Conservation (phyloP, 2,329 filamentous ascomycete species). For the Graphiopsis chlorocephala region DNA sequence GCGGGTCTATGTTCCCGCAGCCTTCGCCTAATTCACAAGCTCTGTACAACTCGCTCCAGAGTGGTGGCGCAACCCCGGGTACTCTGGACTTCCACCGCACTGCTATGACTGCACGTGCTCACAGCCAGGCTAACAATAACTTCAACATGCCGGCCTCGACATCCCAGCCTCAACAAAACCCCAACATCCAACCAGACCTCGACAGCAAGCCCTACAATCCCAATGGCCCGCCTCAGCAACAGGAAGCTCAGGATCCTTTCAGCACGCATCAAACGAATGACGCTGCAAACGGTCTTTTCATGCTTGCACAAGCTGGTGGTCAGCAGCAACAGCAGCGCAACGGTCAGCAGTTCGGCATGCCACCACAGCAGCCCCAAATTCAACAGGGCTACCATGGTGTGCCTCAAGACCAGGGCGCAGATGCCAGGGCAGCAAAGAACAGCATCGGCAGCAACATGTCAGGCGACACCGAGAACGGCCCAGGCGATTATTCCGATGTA, state of each 20-base stretch:
- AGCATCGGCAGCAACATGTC: slow-evolving; percentile 61
- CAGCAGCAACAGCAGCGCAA: slow-evolving; percentile 47
- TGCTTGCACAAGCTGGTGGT: slow-evolving; percentile 73
- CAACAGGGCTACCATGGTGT: slow-evolving; percentile 44
- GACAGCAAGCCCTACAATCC: slow-evolving; percentile 53
- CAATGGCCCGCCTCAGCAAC: slow-evolving; percentile 45
- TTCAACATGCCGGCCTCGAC: slow-evolving; percentile 39
- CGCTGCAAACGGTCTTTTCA: slow-evolving; percentile 88
- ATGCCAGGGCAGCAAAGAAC: slow-evolving; percentile 42
- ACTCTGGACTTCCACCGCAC: slow-evolving; percentile 95
- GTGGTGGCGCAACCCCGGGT: slow-evolving; percentile 79
- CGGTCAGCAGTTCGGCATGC: slow-evolving; percentile 52
- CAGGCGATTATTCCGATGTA: slow-evolving; percentile 70
- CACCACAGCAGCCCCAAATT: slow-evolving; percentile 36
- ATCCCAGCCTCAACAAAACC: slow-evolving; percentile 43
- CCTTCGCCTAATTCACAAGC: slow-evolving; percentile 84
- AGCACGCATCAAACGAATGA: slow-evolving; percentile 88
- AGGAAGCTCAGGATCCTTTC: slow-evolving; percentile 60
- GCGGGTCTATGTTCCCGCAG: slow-evolving; percentile 94
- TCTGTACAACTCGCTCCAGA: slow-evolving; percentile 74
- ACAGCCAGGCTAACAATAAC: slow-evolving; percentile 39
- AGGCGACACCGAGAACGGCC: slow-evolving; percentile 43
- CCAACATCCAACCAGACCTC: slow-evolving; percentile 38
- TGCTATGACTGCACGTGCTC: slow-evolving; percentile 74
- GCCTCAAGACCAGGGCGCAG: slow-evolving; percentile 27